Evolutionary conservation across 2,329 filamentous ascomycete species (phyloP).

Genomic region (Talaromyces marneffei): DNA sequence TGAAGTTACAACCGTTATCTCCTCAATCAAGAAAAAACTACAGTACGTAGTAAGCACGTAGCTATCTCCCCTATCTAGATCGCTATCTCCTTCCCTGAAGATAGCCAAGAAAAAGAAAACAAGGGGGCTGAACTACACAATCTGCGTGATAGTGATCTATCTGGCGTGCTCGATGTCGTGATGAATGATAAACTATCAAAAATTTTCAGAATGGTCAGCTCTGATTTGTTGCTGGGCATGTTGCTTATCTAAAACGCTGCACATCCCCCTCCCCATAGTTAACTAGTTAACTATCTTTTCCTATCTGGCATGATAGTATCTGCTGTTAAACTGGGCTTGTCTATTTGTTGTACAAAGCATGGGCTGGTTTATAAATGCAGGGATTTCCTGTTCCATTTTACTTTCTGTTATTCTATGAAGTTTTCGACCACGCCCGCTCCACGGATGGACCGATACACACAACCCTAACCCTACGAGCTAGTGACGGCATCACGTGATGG

Average conservation of each 20-base stretch:
- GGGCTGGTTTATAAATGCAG: neutral
- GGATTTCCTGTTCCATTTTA: neutral
- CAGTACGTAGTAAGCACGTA: too few species aligned
- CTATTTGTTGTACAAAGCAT: neutral
- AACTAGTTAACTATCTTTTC: too few species aligned
- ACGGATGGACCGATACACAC: neutral
- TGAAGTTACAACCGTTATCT: neutral
- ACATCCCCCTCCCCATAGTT: neutral
- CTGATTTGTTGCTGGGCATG: neutral
- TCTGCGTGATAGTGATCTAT: slow-evolving; percentile 1
- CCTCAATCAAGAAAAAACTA: neutral
- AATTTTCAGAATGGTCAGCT: neutral
- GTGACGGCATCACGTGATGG: neutral
- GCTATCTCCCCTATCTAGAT: too few species aligned
- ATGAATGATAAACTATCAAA: neutral
- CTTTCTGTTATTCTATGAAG: neutral
- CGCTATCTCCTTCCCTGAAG: neutral
- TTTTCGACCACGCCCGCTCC: neutral
- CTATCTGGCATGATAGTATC: neutral
- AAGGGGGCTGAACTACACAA: neutral
- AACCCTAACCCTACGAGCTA: neutral
- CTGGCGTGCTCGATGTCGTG: slow-evolving; percentile 1
- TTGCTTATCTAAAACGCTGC: neutral
- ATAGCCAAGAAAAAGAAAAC: neutral
- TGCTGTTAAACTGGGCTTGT: neutral